phyloP scores from a whole-genome alignment of 1,284 basidiomycete species.

The Rhodotorula sp. region DNA sequence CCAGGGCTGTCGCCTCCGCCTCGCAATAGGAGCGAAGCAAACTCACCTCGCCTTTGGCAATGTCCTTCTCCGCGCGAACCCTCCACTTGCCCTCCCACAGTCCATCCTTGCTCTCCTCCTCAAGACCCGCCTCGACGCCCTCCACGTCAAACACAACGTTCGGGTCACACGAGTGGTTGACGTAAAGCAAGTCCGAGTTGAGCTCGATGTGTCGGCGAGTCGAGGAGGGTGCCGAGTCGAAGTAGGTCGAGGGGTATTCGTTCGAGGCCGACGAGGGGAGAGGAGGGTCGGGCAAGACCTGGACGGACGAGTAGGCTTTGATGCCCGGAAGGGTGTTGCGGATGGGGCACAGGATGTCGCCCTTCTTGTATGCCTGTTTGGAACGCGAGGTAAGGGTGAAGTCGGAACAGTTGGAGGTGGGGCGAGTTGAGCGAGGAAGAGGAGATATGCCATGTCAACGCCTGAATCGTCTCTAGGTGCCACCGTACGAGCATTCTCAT shows the following conservation, averaged over 20 bases:
- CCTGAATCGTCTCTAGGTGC: too few relatives aligned
- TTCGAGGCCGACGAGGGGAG: conserved; percentile 12
- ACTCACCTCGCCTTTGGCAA: conserved; percentile 53
- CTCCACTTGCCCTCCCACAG: conserved; percentile 27
- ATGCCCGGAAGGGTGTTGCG: conserved; percentile 30
- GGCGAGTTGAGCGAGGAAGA: neutral
- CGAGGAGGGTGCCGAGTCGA: conserved; percentile 8
- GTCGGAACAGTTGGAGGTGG: neutral
- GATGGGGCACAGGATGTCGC: conserved; percentile 35
- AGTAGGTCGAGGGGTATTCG: neutral
- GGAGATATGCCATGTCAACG: neutral
- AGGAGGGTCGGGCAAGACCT: conserved; percentile 39
- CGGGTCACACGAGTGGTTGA: conserved; percentile 68
- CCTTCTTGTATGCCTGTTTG: conserved; percentile 25
- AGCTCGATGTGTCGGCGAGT: conserved; percentile 57
- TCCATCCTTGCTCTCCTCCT: conserved; percentile 15
- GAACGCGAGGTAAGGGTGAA: neutral
- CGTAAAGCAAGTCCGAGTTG: conserved; percentile 65
- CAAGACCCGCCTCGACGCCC: conserved; percentile 19
- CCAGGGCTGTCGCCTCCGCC: too few relatives aligned
- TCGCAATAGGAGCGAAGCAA: too few relatives aligned
- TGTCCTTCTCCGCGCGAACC: conserved; percentile 50
- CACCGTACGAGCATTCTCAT: too few relatives aligned
- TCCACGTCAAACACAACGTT: conserved; percentile 60
- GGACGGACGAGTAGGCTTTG: conserved; percentile 42